A percentile compares a stretch with the other conserved stretches of the same genome.
Conservation (phyloP, 2,329 filamentous ascomycete species). For the Diaporthe vaccinii region DNA sequence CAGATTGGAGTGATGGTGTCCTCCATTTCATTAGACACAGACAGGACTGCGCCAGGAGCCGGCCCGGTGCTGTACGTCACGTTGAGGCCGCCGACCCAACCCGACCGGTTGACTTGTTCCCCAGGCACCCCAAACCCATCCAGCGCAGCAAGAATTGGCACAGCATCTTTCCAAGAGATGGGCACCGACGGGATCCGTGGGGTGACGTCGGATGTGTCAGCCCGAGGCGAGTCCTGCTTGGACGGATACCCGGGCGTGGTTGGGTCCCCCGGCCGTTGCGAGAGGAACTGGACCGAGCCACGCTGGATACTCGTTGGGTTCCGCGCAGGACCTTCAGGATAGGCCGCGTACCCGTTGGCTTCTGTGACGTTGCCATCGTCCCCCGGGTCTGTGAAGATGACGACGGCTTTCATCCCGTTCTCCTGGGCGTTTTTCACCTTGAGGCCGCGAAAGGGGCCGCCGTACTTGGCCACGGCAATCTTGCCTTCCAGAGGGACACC, state of each 20-base stretch:
- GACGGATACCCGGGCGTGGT: slow-evolving; percentile 96
- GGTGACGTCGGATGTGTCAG: slow-evolving; percentile 77
- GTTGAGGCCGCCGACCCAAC: slow-evolving; percentile 12
- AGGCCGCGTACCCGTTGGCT: slow-evolving; percentile 81
- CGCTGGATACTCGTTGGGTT: slow-evolving; percentile 92
- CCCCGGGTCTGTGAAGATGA: slow-evolving; percentile 90
- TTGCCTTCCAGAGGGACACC: slow-evolving; percentile 85
- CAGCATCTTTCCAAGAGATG: slow-evolving; percentile 87
- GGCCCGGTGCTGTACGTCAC: slow-evolving; percentile 15
- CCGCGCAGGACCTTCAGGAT: slow-evolving; percentile 88
- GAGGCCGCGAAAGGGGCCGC: slow-evolving; percentile 86
- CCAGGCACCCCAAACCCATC: slow-evolving; percentile 69
- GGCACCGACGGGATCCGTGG: slow-evolving; percentile 92
- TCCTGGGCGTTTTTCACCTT: slow-evolving; percentile 95
- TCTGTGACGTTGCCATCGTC: slow-evolving; percentile 88
- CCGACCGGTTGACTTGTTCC: slow-evolving; percentile 7
- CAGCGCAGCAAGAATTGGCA: slow-evolving; percentile 89
- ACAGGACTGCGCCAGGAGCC: background rate
- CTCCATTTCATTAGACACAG: slow-evolving; percentile 7
- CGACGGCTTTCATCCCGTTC: slow-evolving; percentile 85
- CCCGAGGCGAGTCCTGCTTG: slow-evolving; percentile 86
- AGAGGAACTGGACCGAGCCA: slow-evolving; percentile 87
- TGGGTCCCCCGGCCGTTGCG: slow-evolving; percentile 78
- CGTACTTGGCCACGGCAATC: slow-evolving; percentile 89
- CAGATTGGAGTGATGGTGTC: slow-evolving; percentile 75